Evolutionary conservation across 352 stramenopile species (phyloP), one percentile per base, ranked within the genome.

Genomic region (Phytophthora meadii): DNA sequence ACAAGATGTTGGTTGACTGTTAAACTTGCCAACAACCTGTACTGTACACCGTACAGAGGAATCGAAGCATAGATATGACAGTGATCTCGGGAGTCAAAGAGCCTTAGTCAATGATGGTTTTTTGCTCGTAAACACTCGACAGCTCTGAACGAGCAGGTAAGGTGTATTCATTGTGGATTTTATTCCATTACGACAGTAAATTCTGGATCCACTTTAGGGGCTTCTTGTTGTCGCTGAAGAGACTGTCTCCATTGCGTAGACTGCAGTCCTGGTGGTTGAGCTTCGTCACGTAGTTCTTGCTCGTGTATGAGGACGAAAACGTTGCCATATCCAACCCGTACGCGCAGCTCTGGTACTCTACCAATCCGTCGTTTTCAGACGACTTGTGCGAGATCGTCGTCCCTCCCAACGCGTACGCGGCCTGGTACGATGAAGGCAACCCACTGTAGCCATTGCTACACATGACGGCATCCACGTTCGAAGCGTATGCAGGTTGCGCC

Each of bases 151-250:
- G 22, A 22, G 22, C 22, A 22, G 22, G 22, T 30, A 4, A 30
- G 6, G 2, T 30, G 27, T 36, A 36, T 12, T 36, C 30, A 4
- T 36, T 36, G 30, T 36, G 30, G 30, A 3, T 36, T 36, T 48
- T 24, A 48, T 32, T 54, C 14, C 36, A 15, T 17, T 60, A 60
- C 30, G 58, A 82, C 12, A 87, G 48, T 42, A 79, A 32, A 41
- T 77, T 82, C 64, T 86, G 64, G 41, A 88, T 72, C 80, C 80
- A 89, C 53, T 87, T 87, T 30, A 84, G 27, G 0, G 77, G 80
- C 49, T 82, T 89, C 61, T 81, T 72, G 39, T 61, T 45, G 19
- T 67, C 54, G 27, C 72, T 70, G 25, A 77, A 76, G 22, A 82
- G 63, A 5, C 68, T 72, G 54, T 87, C 81, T 24, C 77, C 76